These are phyloP conservation scores for Trichopus zeylanicus DNA, from an alignment of 116 monocot species.

Conservation along the genomic window DNA sequence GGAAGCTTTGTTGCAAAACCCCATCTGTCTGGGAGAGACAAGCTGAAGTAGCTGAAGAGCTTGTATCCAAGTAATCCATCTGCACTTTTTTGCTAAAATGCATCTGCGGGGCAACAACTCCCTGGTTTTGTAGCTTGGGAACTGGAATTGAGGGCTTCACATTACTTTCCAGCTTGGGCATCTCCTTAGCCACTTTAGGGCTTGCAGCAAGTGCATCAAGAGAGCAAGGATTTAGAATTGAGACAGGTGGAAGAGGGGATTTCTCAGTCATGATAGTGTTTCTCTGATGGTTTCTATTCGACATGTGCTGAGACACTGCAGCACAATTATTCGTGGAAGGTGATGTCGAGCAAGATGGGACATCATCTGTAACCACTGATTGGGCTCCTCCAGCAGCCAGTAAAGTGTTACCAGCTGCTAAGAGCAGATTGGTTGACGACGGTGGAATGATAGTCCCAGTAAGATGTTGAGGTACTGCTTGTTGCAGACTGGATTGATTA, in stretches of 20 bases:
- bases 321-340: conserved; percentile 47
- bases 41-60: conserved; percentile 72
- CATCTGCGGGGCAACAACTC: conserved; percentile 22
- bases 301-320: conserved; percentile 26
- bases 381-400: conserved; percentile 28
- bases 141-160: conserved; percentile 32
- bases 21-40: conserved; percentile 62
- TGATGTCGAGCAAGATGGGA: conserved; percentile 67
- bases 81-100: conserved; percentile 39
- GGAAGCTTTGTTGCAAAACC: conserved; percentile 47
- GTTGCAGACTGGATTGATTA: conserved; percentile 23
- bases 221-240: conserved; percentile 23
- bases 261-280: conserved; percentile 25
- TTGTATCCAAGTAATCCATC: conserved; percentile 64
- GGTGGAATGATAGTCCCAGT: conserved; percentile 16
- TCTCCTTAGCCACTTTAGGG: conserved; percentile 22
- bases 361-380: conserved; percentile 42
- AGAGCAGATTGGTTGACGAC: conserved; percentile 19
- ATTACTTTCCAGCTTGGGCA: conserved; percentile 35
- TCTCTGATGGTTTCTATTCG: conserved; percentile 19
- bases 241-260: conserved; percentile 18
- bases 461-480: conserved; percentile 48
- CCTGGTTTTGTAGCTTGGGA: conserved; percentile 34
- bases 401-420: conserved; percentile 15
- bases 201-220: conserved; percentile 26